These are phyloP conservation scores for Exophiala sp. DNA, from an alignment of 2,329 filamentous ascomycete species.

Conservation along the genomic window DNA sequence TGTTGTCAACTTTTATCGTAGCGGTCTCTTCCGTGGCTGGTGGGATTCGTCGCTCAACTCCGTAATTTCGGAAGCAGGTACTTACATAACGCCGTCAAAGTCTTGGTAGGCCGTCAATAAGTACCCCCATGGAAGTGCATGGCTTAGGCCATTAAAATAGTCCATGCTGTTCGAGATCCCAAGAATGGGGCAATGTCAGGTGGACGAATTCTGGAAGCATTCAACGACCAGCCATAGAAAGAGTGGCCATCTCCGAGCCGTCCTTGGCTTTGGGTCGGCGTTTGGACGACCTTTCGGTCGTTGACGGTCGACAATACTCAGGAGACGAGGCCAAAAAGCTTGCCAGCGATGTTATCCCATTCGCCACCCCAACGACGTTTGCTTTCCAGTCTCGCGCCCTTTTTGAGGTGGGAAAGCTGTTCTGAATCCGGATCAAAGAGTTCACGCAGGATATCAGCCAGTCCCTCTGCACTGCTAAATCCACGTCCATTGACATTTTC, in stretches of 20 bases:
- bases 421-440: slow-evolving; percentile 57
- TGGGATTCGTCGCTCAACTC: too few relatives aligned
- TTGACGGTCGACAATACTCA: background rate
- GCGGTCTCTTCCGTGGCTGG: too few relatives aligned
- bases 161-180: too few relatives aligned
- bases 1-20: too few relatives aligned
- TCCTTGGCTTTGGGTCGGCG: background rate
- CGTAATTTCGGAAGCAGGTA: too few relatives aligned
- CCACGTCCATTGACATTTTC: slow-evolving; percentile 84
- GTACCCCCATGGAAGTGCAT: too few relatives aligned
- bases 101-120: too few relatives aligned
- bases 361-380: slow-evolving; percentile 82
- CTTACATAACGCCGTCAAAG: too few relatives aligned
- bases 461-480: slow-evolving; percentile 67
- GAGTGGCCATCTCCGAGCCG: background rate
- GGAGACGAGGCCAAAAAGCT: slow-evolving; percentile 56
- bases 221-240: background rate
- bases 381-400: slow-evolving; percentile 72
- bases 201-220: too few relatives aligned
- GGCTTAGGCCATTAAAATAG: too few relatives aligned
- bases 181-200: too few relatives aligned
- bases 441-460: slow-evolving; percentile 60
- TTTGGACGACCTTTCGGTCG: too few relatives aligned
- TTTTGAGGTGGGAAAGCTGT: slow-evolving; percentile 60
- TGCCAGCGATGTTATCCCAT: slow-evolving; percentile 80